A percentile compares a stretch with the other conserved stretches of the same genome.
These are phyloP conservation scores for Parachaetomium inaequale DNA, from an alignment of 495 filamentous ascomycete species.

Conservation along the genomic window DNA sequence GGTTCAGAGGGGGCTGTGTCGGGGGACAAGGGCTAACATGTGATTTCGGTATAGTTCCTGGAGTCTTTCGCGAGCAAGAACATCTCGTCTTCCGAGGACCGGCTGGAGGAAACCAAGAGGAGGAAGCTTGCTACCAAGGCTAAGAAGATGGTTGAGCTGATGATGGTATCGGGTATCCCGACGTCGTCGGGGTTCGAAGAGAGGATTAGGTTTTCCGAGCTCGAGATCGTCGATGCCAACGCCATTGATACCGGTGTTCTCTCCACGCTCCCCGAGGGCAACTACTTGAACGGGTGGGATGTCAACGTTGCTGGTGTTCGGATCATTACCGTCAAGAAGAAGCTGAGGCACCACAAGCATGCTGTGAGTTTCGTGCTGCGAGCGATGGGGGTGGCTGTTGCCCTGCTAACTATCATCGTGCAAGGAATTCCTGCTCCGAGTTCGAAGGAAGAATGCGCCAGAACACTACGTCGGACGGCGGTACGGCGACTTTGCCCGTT, in stretches of 20 bases:
- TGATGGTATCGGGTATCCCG: constrained; percentile 97
- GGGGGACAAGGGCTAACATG: not conserved
- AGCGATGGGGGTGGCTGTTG: not conserved
- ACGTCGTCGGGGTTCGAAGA: constrained; percentile 98
- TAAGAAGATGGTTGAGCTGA: constrained; percentile 91
- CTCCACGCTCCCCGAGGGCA: constrained; percentile 80
- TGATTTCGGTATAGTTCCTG: constrained; percentile 62
- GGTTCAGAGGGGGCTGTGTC: not conserved
- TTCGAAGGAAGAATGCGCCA: constrained; percentile 64
- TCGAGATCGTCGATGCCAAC: constrained; percentile 91
- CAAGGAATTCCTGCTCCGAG: constrained; percentile 88
- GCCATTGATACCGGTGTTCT: constrained; percentile 86
- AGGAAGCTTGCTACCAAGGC: constrained; percentile 88
- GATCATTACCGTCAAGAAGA: constrained; percentile 74
- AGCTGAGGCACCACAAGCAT: constrained; percentile 86
- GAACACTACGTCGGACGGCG: constrained; percentile 77
- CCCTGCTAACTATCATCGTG: constrained; percentile 23
- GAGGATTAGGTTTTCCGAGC: constrained; percentile 89
- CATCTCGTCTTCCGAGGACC: constrained; percentile 94
- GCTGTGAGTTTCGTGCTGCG: constrained; percentile 58
- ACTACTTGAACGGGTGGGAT: constrained; percentile 92
- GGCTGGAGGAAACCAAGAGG: constrained; percentile 92
- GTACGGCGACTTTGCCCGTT: constrained; percentile 79
- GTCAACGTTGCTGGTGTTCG: constrained; percentile 92
- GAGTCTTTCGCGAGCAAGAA: constrained; percentile 98